Percentiles rank a stretch among this genome's conserved stretches.
Evolutionary conservation across 2,329 filamentous ascomycete species (phyloP).

Genomic region (Helicocarpus griseus): DNA sequence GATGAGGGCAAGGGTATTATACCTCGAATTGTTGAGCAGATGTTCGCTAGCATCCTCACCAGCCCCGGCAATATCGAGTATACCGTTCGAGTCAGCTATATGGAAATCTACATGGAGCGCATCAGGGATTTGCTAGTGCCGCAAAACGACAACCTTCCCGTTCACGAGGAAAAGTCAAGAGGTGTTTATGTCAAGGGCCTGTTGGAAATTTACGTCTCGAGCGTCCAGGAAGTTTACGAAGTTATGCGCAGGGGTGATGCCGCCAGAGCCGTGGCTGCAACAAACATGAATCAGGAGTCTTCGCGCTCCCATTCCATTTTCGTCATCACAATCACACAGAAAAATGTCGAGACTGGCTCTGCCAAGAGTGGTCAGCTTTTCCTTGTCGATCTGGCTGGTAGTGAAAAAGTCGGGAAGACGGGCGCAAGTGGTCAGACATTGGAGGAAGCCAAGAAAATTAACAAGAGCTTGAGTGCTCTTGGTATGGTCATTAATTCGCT

Average conservation of each 20-base stretch:
- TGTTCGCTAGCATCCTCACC: conserved; percentile 87
- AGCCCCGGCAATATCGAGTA: conserved; percentile 94
- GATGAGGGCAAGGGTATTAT: conserved; percentile 84
- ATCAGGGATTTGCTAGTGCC: conserved; percentile 89
- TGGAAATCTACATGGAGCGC: conserved; percentile 99
- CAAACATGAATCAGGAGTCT: conserved; percentile 98
- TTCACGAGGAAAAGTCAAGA: conserved; percentile 95
- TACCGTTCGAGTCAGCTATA: conserved; percentile 96
- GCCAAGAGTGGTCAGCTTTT: conserved; percentile 95
- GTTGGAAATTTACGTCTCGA: conserved; percentile 89
- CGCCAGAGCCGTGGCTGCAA: conserved; percentile 83
- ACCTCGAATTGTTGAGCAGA: conserved; percentile 92
- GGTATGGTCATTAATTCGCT: conserved; percentile 99
- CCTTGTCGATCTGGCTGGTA: conserved; percentile 94
- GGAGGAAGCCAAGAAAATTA: conserved; percentile 99
- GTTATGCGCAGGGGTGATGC: conserved; percentile 89
- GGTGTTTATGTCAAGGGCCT: conserved; percentile 96
- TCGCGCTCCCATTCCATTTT: conserved; percentile 98
- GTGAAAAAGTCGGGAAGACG: conserved; percentile 97
- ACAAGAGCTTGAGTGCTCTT: conserved; percentile 95
- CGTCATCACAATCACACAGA: conserved; percentile 92
- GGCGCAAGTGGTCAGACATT: conserved; percentile 94
- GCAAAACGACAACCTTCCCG: conserved; percentile 88
- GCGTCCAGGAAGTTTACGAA: conserved; percentile 90
- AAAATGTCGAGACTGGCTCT: conserved; percentile 92